phyloP scores from a whole-genome alignment of 768 basidiomycete genomes.

The Mycena amicta region DNA sequence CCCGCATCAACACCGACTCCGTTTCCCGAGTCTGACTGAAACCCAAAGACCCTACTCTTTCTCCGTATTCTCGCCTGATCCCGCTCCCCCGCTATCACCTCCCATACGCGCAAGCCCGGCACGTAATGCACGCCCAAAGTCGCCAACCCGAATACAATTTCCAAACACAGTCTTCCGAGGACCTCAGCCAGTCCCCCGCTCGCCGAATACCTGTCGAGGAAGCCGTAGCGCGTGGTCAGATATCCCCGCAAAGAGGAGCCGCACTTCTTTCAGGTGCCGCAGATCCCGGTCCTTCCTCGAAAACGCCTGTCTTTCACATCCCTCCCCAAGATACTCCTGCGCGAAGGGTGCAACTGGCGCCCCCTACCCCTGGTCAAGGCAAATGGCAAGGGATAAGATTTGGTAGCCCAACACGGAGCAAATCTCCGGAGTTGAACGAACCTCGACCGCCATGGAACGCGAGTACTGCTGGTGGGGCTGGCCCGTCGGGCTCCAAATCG shows the following conservation, averaged over 20 bases:
- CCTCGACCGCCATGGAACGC: constrained; percentile 27
- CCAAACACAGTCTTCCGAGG: constrained; percentile 29
- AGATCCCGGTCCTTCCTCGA: constrained; percentile 13
- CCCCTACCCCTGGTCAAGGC: constrained; percentile 35
- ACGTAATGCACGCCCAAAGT: constrained; percentile 25
- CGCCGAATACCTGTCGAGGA: constrained; percentile 61
- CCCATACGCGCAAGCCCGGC: constrained; percentile 16
- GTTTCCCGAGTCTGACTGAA: constrained; percentile 20
- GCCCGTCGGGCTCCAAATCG: constrained; percentile 9
- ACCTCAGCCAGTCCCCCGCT: constrained; percentile 59
- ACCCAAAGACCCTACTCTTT: constrained; percentile 12
- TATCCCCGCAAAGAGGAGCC: constrained; percentile 50
- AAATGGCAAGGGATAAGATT: constrained; percentile 32
- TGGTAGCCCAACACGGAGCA: constrained; percentile 28
- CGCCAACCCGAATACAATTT: constrained; percentile 38
- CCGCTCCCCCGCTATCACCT: constrained; percentile 15
- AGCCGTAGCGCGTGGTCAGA: constrained; percentile 50
- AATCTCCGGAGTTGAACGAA: constrained; percentile 36
- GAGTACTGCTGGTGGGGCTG: constrained; percentile 1
- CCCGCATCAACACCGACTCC: constrained; percentile 26
- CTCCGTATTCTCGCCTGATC: constrained; percentile 13
- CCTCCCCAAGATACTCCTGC: constrained; percentile 43
- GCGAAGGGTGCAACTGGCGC: constrained; percentile 41
- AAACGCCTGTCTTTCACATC: constrained; percentile 33
- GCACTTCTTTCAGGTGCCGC: constrained; percentile 35